These are phyloP conservation scores for Kalanchoe fedtschenkoi DNA, from an alignment of 164 flowering plant genomes.

Conservation along the genomic window DNA sequence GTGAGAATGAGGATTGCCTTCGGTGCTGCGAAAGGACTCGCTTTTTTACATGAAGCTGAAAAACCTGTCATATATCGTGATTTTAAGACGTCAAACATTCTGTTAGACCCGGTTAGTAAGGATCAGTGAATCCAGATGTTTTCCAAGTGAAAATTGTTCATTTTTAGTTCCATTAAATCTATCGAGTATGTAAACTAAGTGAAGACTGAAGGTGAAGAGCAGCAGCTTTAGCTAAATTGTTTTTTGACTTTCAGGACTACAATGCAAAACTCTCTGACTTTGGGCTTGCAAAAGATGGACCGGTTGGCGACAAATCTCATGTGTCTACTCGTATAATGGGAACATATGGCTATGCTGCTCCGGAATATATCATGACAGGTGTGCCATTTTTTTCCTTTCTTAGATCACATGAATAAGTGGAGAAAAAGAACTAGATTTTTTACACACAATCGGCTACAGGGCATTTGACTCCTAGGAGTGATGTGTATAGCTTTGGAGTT, in stretches of 20 bases:
- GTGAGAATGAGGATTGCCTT: constrained; percentile 71
- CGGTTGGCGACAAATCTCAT: constrained; percentile 77
- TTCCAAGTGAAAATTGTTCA: no score
- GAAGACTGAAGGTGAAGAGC: no score
- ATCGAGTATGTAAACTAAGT: no score
- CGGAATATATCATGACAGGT: constrained; percentile 88
- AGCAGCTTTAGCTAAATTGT: no score
- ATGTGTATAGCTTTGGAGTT: constrained; percentile 84
- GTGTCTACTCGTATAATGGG: constrained; percentile 93
- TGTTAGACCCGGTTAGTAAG: constrained; percentile 69
- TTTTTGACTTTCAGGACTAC: constrained; percentile 40
- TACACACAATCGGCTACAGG: constrained; percentile 28
- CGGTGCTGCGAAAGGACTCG: constrained; percentile 96
- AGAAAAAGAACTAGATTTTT: background rate
- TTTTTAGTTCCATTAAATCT: no score
- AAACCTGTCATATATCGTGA: constrained; percentile 89
- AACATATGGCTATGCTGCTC: constrained; percentile 87
- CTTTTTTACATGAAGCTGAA: constrained; percentile 88
- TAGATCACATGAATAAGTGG: background rate
- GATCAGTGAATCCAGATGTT: no score
- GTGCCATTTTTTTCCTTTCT: background rate
- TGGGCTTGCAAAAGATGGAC: constrained; percentile 90
- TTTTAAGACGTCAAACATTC: constrained; percentile 87
- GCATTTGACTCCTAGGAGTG: constrained; percentile 71
- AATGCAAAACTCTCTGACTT: constrained; percentile 83